Conservation (phyloP, 2,329 filamentous ascomycete genomes). For the Orbilia oligospora region DNA sequence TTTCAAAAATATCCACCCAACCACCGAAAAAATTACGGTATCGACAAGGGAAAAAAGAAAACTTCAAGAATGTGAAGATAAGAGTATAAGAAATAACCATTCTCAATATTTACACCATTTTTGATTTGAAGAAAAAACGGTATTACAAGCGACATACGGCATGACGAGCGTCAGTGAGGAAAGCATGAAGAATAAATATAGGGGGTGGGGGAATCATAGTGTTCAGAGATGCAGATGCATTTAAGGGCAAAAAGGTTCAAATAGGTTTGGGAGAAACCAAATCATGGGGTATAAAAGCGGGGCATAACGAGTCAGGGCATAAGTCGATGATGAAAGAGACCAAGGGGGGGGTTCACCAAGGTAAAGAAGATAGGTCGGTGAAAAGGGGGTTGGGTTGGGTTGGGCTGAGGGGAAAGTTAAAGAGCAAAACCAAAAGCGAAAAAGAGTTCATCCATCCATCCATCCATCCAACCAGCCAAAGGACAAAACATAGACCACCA, state of each 20-base stretch:
- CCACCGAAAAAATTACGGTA: neutral
- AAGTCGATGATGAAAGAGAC: constrained; percentile 2
- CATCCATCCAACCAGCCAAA: neutral
- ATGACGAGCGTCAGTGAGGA: constrained; percentile 24
- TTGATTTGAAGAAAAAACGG: neutral
- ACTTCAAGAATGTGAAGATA: neutral
- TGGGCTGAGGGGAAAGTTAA: neutral
- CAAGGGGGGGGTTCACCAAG: constrained; percentile 10
- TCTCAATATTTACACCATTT: constrained; percentile 40
- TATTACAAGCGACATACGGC: constrained; percentile 41
- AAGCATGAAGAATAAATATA: constrained; percentile 4
- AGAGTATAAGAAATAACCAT: neutral
- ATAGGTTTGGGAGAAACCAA: neutral
- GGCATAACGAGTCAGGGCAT: constrained; percentile 11
- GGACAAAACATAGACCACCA: constrained; percentile 1
- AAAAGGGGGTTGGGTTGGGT: neutral
- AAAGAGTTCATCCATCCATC: constrained; percentile 15
- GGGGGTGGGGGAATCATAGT: constrained; percentile 10
- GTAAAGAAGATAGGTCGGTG: neutral
- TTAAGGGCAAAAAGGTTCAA: constrained; percentile 20
- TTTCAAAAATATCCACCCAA: neutral
- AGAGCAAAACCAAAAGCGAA: neutral
- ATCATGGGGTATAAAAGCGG: neutral
- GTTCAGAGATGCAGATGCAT: neutral
- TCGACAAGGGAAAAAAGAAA: neutral